Evolutionary conservation across 129 eudicot genomes (phyloP), one percentile per base, ranked within the genome.

Genomic region (Logfia minima): DNA sequence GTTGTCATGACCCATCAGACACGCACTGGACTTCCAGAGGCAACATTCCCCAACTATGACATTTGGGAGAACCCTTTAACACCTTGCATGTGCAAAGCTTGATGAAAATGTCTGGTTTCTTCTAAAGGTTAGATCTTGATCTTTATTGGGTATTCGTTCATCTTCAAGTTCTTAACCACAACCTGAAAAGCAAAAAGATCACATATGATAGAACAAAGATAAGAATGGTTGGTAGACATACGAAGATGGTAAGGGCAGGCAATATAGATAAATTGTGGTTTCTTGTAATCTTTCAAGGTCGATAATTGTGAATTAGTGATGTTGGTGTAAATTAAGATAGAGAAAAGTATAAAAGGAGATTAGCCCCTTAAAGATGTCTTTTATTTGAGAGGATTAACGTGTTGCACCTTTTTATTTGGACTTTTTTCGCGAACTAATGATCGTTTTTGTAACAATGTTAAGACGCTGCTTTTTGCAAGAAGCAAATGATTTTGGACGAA

Each of bases 21-120:
- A 34, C 92, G 98, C 26, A 90, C 91, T 11, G 98, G 97, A 4
- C 84, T 93, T 71, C 98, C 98, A 4, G 98, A 93, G 68, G 92
- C 87, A 79, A 93, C 98, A 3, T 93, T 90, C 80, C 98, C 97
- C 26, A 90, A 93, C 77, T 93, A 93, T 67, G 98, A 93, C 80
- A 88, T 93, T 8, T 93, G 98, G 98, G 98, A 93, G 77, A 93
- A 93, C 83, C 98, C 98, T 58, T 83, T 93, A 84, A 90, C 98
- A 16, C 96, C 98, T 80, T 93, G 98, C 88, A 93, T 93, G 98
- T 93, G 98, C 89, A 90, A 88, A 86, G 86, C 96, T 21, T 93
- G 85, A 93, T 56, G 53, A 5, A 72, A 62, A 52, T 28, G 51
- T 13, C 29, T 28, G 17, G 37, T 68, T 75, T 26, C 43, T 52